Conservation (phyloP, 805 yeast species). For the Sporopachydermia lactativora region DNA sequence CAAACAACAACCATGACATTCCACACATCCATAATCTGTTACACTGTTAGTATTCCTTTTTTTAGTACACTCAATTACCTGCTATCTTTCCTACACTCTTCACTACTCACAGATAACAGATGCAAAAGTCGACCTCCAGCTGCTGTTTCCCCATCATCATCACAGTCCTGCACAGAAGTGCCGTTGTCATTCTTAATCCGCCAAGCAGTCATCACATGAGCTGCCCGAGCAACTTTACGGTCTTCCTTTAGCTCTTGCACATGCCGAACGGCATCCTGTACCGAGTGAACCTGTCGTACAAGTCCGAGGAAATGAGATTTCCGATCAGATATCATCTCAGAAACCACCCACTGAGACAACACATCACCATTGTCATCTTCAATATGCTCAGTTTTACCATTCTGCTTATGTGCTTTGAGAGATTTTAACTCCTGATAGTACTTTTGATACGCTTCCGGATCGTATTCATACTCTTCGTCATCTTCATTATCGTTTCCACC, state of each 20-base stretch:
- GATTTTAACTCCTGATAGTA: background rate
- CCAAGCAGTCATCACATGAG: conserved; percentile 83
- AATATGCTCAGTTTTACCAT: conserved; percentile 5
- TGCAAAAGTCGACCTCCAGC: conserved; percentile 85
- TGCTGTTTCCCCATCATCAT: conserved; percentile 96
- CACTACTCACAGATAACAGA: conserved; percentile 47
- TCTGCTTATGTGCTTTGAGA: conserved; percentile 5
- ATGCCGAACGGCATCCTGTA: conserved; percentile 48
- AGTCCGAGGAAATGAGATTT: conserved; percentile 78
- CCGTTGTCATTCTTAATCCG: conserved; percentile 47
- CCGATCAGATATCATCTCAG: conserved; percentile 71
- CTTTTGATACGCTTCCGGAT: background rate
- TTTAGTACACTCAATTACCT: background rate
- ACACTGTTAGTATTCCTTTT: conserved; percentile 6
- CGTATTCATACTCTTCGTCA: conserved; percentile 7
- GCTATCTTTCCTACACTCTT: no score
- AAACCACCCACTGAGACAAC: conserved; percentile 58
- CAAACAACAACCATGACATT: conserved; percentile 77
- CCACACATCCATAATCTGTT: conserved; percentile 49
- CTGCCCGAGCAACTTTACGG: conserved; percentile 48
- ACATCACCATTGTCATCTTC: conserved; percentile 25
- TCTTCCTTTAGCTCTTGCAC: conserved; percentile 45
- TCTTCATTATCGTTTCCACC: conserved; percentile 14
- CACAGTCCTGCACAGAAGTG: conserved; percentile 65
- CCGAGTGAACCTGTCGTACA: conserved; percentile 45